Evolutionary conservation across 1,139 yeast genomes (phyloP), one percentile per base, ranked within the genome.

Genomic region (Diutina pseudorugosa): DNA sequence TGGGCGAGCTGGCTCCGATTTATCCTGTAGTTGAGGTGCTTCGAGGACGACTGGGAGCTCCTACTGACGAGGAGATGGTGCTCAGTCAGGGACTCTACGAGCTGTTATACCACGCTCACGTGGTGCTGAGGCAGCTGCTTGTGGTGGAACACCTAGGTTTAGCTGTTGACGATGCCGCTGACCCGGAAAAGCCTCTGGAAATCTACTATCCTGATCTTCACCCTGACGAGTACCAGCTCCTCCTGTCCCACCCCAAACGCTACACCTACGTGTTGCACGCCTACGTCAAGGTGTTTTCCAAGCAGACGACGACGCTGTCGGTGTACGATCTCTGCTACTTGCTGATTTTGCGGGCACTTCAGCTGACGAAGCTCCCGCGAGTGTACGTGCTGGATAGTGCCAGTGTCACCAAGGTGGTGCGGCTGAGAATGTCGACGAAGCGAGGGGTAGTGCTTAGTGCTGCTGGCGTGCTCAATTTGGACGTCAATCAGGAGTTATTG

Each of bases 1-100:
- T 54, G 42, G 53, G 55, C 19, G 52, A 56, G 12, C 41, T 51
- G 19, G 76, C 73, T 50, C 66, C 83, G 0, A 75, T 85, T 0
- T 89, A 79, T 62, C 94, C 96, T 0, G 84, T 87, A 48, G 91
- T 91, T 11, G 94, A 88, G 59, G 79, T 89, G 16, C 78, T 83
- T 54, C 73, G 94, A 55, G 96, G 95, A 19, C 73, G 89, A 53
- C 65, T 73, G 12, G 88, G 90, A 41, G 89, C 93, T 2, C 97
- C 97, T 21, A 83, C 94, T 1, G 90, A 84, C 58, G 97, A 91
- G 67, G 97, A 91, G 65, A 89, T 88, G 86, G 81, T 79, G 33
- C 62, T 87, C 40, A 80, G 95, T 3, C 95, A 88, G 64, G 72
- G 73, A 55, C 61, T 88, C 36, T 81, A 79, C 60, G 88, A 87